Conservation (phyloP, 129 eudicot species). For the Dittrichia graveolens region DNA sequence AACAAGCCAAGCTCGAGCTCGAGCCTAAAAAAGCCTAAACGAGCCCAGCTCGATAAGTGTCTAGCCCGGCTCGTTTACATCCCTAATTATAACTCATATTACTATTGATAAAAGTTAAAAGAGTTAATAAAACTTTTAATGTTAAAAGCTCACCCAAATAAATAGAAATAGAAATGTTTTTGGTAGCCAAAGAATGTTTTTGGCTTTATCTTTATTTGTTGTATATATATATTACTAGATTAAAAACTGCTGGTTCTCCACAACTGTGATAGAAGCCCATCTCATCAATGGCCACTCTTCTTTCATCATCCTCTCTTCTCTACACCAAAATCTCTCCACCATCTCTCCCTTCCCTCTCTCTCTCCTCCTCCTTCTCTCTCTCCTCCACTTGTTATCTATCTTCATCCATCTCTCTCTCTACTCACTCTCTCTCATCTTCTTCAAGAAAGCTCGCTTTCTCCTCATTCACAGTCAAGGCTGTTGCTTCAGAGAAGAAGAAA, state of each 20-base stretch:
- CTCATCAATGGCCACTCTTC: slow-evolving; percentile 73
- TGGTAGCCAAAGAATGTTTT: slow-evolving; percentile 6
- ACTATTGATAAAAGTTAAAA: too few species aligned
- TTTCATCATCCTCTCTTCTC: slow-evolving; percentile 59
- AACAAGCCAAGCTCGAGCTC: too few species aligned
- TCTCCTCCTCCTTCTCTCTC: slow-evolving; percentile 34
- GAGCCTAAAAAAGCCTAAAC: too few species aligned
- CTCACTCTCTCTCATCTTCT: slow-evolving; percentile 32
- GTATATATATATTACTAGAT: slow-evolving; percentile 21
- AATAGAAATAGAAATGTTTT: too few species aligned
- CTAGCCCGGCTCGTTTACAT: too few species aligned
- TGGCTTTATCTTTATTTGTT: slow-evolving; percentile 3
- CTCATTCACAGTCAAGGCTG: slow-evolving; percentile 47
- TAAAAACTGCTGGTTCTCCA: slow-evolving; percentile 48
- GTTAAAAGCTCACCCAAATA: too few species aligned
- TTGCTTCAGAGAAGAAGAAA: slow-evolving; percentile 68
- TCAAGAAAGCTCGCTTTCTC: slow-evolving; percentile 31
- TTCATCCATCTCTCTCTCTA: slow-evolving; percentile 32
- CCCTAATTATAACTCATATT: too few species aligned
- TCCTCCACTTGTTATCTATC: slow-evolving; percentile 28
- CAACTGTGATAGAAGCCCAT: neutral
- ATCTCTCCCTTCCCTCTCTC: slow-evolving; percentile 49
- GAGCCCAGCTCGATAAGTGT: too few species aligned
- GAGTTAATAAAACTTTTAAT: too few species aligned
- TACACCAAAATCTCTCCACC: slow-evolving; percentile 45